Base-by-base conservation (phyloP, 805 yeast genomes). In the Candida piceae region DNA sequence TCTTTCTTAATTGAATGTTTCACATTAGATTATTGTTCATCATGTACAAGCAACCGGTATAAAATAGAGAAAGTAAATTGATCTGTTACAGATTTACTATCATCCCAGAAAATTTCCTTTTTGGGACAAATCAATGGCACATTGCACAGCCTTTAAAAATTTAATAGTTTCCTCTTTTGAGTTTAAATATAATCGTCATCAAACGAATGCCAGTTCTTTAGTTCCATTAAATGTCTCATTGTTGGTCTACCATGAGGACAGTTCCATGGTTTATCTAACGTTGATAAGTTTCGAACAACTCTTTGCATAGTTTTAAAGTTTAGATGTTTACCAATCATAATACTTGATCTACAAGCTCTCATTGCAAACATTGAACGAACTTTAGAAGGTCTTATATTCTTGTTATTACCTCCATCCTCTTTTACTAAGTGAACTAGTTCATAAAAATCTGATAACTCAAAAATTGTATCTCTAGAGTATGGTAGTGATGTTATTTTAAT, bases 161-260 rank as follows among this genome's bases (percentile, higher is more conserved):
- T 21, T 21, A 10, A 7, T 7, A 21, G 23, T 7, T 10, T 21
- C 23, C 7, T 7, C 7, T 7, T 21, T 21, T 21, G 10, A 34
- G 9, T 23, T 22, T 25, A 35, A n/a, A 25, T 7, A 47, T 72
- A 70, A 48, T 76, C 81, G 2, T 60, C 62, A 8, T 49, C 49
- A 44, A 74, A 75, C 0, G 69, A 47, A 16, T 53, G 48, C 72
- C 77, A 69, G 31, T 64, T 58, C 29, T 64, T 58, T 26, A 81
- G 52, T 38, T 84, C 87, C 41, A 80, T 76, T 40, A 90, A 66
- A 59, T 90, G 97, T 38, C 98, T 71, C 83, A 93, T 78, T 1
- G 99, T 93, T 0, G 98, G 99, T 45, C 99, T 67, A 0, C 99
- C 98, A 61, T 93, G 99, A 0, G 99, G 99, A 53, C 88, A 79